Conservation (phyloP, 2,329 filamentous ascomycete genomes). For the Hypomyces rosellus region DNA sequence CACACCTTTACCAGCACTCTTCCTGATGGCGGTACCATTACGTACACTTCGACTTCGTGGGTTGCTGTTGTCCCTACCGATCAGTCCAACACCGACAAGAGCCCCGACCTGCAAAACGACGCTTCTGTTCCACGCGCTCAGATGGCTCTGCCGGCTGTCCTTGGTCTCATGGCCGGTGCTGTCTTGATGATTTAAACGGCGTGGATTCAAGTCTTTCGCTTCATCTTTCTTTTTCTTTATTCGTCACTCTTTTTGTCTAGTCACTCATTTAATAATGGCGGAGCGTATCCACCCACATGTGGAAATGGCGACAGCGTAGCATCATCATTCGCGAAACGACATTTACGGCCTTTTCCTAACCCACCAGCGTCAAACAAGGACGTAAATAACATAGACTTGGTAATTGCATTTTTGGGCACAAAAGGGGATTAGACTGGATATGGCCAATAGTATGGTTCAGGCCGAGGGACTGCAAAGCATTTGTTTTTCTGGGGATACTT, state of each 20-base stretch:
- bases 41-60: constrained; percentile 44
- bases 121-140: constrained; percentile 20
- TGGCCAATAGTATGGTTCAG: not conserved
- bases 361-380: constrained; percentile 3
- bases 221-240: not conserved
- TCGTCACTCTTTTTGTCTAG: not conserved
- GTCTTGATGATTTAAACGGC: constrained; percentile 21
- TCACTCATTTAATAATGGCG: not conserved
- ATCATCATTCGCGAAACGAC: constrained; percentile 3
- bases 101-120: constrained; percentile 33
- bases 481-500: not conserved
- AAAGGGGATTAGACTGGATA: constrained; percentile 10
- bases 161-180: constrained; percentile 23
- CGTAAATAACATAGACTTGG: constrained; percentile 10
- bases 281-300: constrained; percentile 2
- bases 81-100: constrained; percentile 20
- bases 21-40: constrained; percentile 37
- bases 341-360: constrained; percentile 8
- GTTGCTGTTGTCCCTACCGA: constrained; percentile 37
- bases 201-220: not conserved
- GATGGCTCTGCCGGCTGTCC: constrained; percentile 20
- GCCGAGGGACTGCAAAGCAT: constrained; percentile 1
- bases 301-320: constrained; percentile 9
- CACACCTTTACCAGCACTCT: constrained; percentile 41
- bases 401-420: constrained; percentile 1